Evolutionary conservation across 78 protist genomes (phyloP).

Genomic region (Mastigamoeba balamuthi): DNA sequence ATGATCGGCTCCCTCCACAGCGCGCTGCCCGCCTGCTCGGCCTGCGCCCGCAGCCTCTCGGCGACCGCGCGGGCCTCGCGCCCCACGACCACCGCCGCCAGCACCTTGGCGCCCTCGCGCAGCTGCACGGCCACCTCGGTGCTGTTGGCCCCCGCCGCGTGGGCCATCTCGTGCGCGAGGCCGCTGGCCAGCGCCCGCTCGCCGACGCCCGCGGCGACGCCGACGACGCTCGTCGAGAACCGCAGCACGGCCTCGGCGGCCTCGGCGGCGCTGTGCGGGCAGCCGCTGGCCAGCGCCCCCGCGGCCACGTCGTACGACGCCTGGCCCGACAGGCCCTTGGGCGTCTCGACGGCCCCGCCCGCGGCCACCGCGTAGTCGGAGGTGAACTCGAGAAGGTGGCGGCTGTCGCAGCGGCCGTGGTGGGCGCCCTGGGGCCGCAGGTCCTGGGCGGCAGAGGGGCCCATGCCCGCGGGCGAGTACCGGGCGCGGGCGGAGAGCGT

Average conservation of each 20-base stretch:
- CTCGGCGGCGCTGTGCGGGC: slow-evolving; percentile 12
- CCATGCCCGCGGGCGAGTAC: neutral
- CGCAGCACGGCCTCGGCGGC: slow-evolving; percentile 33
- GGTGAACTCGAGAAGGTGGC: slow-evolving; percentile 19
- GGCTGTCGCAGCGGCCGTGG: slow-evolving; percentile 32
- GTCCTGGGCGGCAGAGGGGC: neutral
- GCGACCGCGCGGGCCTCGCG: too few species aligned
- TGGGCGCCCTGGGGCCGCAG: slow-evolving; percentile 9
- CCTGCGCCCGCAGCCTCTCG: too few species aligned
- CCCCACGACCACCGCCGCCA: too few species aligned
- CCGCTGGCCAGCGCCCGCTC: too few species aligned
- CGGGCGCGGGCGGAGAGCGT: neutral
- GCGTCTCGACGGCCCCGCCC: neutral
- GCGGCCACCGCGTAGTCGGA: slow-evolving; percentile 3
- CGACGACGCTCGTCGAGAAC: too few species aligned
- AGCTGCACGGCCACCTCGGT: neutral
- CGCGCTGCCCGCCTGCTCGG: too few species aligned
- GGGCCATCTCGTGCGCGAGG: slow-evolving; percentile 37
- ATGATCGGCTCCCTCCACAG: slow-evolving; percentile 30
- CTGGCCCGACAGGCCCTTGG: neutral
- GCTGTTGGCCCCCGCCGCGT: neutral
- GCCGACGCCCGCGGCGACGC: too few species aligned
- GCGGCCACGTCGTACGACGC: slow-evolving; percentile 22
- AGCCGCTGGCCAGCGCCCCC: slow-evolving; percentile 23
- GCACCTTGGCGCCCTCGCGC: too few species aligned